Evolutionary conservation across 192 early-diverging fungal species (phyloP).

Genomic region (Coemansia sp.): DNA sequence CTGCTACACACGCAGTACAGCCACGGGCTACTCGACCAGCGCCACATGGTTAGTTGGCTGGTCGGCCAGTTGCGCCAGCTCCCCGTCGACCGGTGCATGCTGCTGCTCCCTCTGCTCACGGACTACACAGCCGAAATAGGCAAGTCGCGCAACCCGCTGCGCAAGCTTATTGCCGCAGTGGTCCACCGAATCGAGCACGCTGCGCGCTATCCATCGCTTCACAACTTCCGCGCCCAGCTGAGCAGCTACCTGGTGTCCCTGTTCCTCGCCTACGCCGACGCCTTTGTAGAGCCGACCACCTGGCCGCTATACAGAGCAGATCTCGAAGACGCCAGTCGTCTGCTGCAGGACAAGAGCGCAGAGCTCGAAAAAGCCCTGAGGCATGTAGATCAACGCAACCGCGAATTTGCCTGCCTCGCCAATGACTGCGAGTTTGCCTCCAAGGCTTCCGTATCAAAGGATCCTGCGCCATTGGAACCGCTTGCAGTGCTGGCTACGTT

Average conservation of each 20-base stretch:
- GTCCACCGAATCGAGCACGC: conserved; percentile 22
- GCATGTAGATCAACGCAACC: conserved; percentile 26
- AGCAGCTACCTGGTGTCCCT: conserved; percentile 17
- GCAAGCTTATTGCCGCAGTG: conserved; percentile 38
- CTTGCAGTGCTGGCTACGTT: conserved; percentile 9
- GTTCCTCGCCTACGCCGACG: conserved; percentile 34
- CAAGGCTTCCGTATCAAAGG: neutral
- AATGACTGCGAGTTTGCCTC: neutral
- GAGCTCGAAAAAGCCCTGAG: no score
- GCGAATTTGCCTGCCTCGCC: conserved; percentile 6
- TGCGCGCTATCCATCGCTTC: conserved; percentile 14
- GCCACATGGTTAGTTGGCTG: conserved; percentile 44
- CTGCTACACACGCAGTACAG: conserved; percentile 39
- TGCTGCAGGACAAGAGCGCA: neutral
- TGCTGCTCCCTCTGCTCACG: conserved; percentile 19
- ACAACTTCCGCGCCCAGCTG: conserved; percentile 6
- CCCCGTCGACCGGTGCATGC: conserved; percentile 39
- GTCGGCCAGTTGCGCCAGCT: conserved; percentile 22
- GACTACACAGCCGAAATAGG: conserved; percentile 41
- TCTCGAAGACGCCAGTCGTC: conserved; percentile 2
- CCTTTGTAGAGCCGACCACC: conserved; percentile 47
- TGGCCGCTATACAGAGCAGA: conserved; percentile 25
- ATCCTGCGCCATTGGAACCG: neutral
- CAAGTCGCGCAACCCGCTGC: conserved; percentile 46
- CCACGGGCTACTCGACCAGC: conserved; percentile 46